A percentile compares a stretch with the other conserved stretches of the same genome.
phyloP scores from a whole-genome alignment of 2,329 filamentous ascomycete genomes.

The Phoma sp. region DNA sequence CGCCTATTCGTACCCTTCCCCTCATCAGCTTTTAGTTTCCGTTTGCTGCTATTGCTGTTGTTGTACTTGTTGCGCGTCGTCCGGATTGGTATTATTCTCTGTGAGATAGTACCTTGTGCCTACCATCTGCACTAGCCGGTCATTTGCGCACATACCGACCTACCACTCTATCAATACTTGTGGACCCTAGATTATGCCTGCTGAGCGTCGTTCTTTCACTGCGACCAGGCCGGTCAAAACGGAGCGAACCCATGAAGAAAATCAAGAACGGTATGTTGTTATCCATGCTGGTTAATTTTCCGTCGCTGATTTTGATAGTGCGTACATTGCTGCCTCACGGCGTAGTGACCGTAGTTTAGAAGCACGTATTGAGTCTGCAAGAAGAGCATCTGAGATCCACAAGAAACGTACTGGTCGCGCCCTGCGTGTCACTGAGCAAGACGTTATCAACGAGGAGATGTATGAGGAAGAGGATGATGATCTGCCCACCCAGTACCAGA shows the following conservation, averaged over 20 bases:
- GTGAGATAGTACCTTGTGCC: too few species aligned
- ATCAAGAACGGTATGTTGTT: conserved; percentile 70
- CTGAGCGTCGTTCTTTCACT: conserved; percentile 44
- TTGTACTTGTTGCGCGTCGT: background rate
- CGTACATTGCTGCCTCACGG: conserved; percentile 90
- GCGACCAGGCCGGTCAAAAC: conserved; percentile 63
- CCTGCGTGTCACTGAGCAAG: conserved; percentile 82
- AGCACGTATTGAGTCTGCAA: conserved; percentile 85
- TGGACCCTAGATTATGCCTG: conserved; percentile 46
- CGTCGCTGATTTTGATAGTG: conserved; percentile 58
- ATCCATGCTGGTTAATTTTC: background rate
- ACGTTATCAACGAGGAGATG: conserved; percentile 92
- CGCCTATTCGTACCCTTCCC: background rate
- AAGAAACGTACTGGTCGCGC: conserved; percentile 84
- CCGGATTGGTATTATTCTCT: too few species aligned
- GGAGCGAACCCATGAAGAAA: conserved; percentile 79
- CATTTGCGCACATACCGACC: background rate
- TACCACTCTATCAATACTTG: background rate
- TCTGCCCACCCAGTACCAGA: conserved; percentile 70
- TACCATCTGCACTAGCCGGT: conserved; percentile 22
- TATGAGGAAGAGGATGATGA: conserved; percentile 95
- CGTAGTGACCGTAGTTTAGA: conserved; percentile 87
- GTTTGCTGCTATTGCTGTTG: too few species aligned
- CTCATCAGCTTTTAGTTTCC: too few species aligned
- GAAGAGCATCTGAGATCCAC: conserved; percentile 89